Evolutionary conservation across 2,329 filamentous ascomycete species (phyloP), one percentile per base, ranked within the genome.

Genomic region (Cytospora paraplurivora): DNA sequence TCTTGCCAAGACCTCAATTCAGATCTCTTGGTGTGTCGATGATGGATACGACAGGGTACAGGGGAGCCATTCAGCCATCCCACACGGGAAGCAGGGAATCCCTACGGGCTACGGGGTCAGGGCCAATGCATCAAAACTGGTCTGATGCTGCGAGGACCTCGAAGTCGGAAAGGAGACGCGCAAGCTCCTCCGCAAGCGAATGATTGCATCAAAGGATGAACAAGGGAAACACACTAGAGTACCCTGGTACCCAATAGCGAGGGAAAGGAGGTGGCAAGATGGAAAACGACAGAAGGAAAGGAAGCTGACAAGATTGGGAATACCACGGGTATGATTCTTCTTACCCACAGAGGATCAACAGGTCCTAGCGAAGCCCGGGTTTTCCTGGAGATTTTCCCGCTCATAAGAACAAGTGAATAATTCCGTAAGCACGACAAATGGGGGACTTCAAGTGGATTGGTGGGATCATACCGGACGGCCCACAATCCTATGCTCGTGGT

Each of bases 1-100:
- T 19, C 19, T 33, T 61, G 59, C 59, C 59, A 61, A 61, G 59
- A 51, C 51, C 33, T 61, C 51, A 61, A 51, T 49, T 55, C 59
- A 61, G 59, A 61, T 61, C 59, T 55, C 13, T 61, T 51, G 59
- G 59, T 49, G 41, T 55, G 44, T 19, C n/a, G 44, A 47, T 19
- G 44, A 21, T 47, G 44, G 44, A 47, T 19, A 52, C 33, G 59
- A 50, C 59, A 61, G 49, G 59, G 59, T 50, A 38, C 54, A 44
- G 59, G 59, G 59, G 38, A 55, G 59, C 58, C 58, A 55, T 49
- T 51, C 54, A 7, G 17, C 41, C 44, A 47, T 47, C n/a, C 44
- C 44, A 47, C 44, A 47, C 41, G 41, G 41, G 41, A 27, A 19
- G n/a, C 41, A 47, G 17, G 41, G 41, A 47, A 47, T 19, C 41